Percentiles rank a stretch among this genome's conserved stretches.
Evolutionary conservation across 352 stramenopile species (phyloP).

Genomic region (Elongisporangium anandrum): DNA sequence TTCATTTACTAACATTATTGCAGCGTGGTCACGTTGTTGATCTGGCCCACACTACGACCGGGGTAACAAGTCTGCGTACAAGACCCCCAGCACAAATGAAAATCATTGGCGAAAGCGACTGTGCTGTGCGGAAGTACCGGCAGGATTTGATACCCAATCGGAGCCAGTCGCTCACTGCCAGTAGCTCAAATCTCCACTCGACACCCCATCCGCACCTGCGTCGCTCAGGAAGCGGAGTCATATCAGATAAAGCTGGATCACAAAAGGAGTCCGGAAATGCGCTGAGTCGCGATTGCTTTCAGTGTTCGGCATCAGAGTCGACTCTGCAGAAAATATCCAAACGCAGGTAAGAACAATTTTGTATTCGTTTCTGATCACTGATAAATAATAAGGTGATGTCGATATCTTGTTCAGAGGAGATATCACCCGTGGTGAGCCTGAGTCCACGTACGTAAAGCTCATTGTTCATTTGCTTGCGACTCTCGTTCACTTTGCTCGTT

Average conservation of each 20-base stretch:
- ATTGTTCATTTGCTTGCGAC: background rate
- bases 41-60: slow-evolving; percentile 21
- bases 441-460: slow-evolving; percentile 12
- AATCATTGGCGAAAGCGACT: slow-evolving; percentile 46
- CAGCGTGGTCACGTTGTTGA: slow-evolving; percentile 57
- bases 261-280: slow-evolving; percentile 1
- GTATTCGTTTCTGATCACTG: background rate
- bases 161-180: slow-evolving; percentile 40
- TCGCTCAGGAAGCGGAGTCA: slow-evolving; percentile 5
- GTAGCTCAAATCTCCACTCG: slow-evolving; percentile 18
- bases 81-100: slow-evolving; percentile 38
- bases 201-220: slow-evolving; percentile 17
- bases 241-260: background rate
- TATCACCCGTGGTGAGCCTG: slow-evolving; percentile 13
- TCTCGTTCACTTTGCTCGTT: background rate
- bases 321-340: slow-evolving; percentile 1
- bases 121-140: slow-evolving; percentile 64
- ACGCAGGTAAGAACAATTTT: background rate
- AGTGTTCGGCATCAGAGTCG: slow-evolving; percentile 30
- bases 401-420: slow-evolving; percentile 9
- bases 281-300: slow-evolving; percentile 56
- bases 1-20: background rate
- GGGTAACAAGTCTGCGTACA: slow-evolving; percentile 27
- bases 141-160: slow-evolving; percentile 62
- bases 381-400: background rate